These are phyloP conservation scores for Coffea humblotiana DNA, from an alignment of 305 asterid species.

Conservation along the genomic window DNA sequence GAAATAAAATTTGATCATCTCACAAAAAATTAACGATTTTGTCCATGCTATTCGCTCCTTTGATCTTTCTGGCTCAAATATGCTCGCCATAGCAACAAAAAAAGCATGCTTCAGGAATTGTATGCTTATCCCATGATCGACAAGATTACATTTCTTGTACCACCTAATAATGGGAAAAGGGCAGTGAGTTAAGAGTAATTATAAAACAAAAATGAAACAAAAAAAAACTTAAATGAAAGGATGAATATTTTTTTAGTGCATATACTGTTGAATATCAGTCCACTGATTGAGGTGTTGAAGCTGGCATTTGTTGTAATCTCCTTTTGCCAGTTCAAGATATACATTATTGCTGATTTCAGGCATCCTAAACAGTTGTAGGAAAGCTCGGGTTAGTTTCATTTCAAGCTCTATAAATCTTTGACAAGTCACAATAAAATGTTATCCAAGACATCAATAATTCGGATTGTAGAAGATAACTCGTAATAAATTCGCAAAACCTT, in stretches of 20 bases:
- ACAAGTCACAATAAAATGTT: not conserved
- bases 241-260: not conserved
- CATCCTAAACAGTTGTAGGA: constrained; percentile 14
- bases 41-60: constrained; percentile 50
- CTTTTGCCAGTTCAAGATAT: constrained; percentile 27
- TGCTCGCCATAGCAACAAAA: constrained; percentile 36
- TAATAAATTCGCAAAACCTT: too few species aligned
- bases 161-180: constrained; percentile 30
- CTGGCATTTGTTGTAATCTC: constrained; percentile 28
- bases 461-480: too few species aligned
- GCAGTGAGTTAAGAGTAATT: not conserved
- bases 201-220: not conserved
- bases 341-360: constrained; percentile 20
- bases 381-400: not conserved
- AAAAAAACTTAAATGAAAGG: too few species aligned
- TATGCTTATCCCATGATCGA: constrained; percentile 34
- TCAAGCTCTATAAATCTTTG: too few species aligned
- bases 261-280: constrained; percentile 35
- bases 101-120: constrained; percentile 23
- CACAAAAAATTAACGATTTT: too few species aligned
- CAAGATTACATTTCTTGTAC: constrained; percentile 25
- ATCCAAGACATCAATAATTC: not conserved
- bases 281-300: constrained; percentile 28
- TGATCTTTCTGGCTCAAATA: constrained; percentile 39
- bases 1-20: too few species aligned